Evolutionary conservation across 495 filamentous ascomycete species (phyloP), one percentile per base, ranked within the genome.

Genomic region (Sabuloglossum arenarium): DNA sequence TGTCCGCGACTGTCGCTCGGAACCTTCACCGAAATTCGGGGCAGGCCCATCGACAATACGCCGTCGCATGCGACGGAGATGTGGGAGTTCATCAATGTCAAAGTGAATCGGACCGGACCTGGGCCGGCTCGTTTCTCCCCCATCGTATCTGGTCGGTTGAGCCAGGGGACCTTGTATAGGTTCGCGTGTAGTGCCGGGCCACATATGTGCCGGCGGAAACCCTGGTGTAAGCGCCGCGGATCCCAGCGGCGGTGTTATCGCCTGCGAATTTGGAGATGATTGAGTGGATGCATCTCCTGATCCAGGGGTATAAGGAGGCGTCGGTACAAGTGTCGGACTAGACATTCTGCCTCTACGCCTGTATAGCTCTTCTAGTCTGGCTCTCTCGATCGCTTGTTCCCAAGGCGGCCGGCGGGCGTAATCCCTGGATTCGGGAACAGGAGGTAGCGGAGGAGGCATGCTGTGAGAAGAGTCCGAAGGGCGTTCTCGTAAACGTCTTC

Each of bases 361-460:
- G 16, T 27, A 27, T 1, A 51, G 47, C 23, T 51, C 47, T 12
- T 51, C 47, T 10, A 51, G 28, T 19, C 47, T 3, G 54, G 54
- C 32, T 14, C 47, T 51, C 24, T 51, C 47, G 1, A 51, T 51
- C 1, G 25, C 9, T 6, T 21, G 47, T 24, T 55, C 32, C 29
- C 53, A 45, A n/a, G 32, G 53, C 28, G 19, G 39, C 16, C 55
- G 55, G 34, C 60, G 56, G 56, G 61, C 30, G 46, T 62, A 64
- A 55, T 68, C 65, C 55, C 64, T 60, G 21, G 68, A 60, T 43
- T 70, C 68, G 10, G 68, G 68, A 9, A 65, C 68, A 2, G 67
- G 66, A 6, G 67, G 68, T 49, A 67, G 58, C 59, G 59, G 66
- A 61, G 57, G 54, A 56, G 45, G 59, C 60, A 42, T 58, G 46